These are phyloP conservation scores for Prunella vulgaris DNA, from an alignment of 257 asterid genomes.

Conservation along the genomic window DNA sequence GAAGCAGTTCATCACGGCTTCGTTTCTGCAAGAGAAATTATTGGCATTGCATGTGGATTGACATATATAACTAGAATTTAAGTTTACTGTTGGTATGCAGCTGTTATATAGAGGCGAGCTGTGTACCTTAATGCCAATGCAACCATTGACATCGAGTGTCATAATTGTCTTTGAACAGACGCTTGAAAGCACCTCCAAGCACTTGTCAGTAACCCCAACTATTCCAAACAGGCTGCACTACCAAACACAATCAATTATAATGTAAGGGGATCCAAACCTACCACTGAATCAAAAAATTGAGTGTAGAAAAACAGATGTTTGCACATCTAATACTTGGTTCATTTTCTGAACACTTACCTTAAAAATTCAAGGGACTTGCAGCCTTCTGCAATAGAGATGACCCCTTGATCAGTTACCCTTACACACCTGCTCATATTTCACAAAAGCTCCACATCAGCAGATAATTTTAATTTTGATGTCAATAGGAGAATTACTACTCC, in stretches of 20 bases:
- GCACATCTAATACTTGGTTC: background rate
- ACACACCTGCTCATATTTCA: slow-evolving; percentile 62
- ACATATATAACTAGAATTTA: background rate
- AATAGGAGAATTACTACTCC: background rate
- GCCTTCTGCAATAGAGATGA: slow-evolving; percentile 65
- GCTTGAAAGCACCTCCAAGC: slow-evolving; percentile 69
- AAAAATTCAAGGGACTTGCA: slow-evolving; percentile 76
- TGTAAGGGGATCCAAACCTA: background rate
- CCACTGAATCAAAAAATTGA: background rate
- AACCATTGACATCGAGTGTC: slow-evolving; percentile 93
- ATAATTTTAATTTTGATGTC: slow-evolving; percentile 1
- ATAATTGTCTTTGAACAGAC: slow-evolving; percentile 58
- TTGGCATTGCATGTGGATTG: background rate
- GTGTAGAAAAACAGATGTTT: background rate
- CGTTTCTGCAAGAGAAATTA: slow-evolving; percentile 49
- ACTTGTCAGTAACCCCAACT: slow-evolving; percentile 82
- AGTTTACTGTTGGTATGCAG: background rate
- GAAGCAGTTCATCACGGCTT: slow-evolving; percentile 59
- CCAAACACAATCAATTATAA: background rate
- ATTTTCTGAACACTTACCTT: slow-evolving; percentile 41
- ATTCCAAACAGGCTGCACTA: slow-evolving; percentile 88
- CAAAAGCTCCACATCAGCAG: slow-evolving; percentile 13
- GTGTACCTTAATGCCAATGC: slow-evolving; percentile 72
- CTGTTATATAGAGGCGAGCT: background rate
- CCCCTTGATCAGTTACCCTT: slow-evolving; percentile 68